Conservation (phyloP, 371 early-diverging fungal genomes). For the Astathelohania contejeani region DNA sequence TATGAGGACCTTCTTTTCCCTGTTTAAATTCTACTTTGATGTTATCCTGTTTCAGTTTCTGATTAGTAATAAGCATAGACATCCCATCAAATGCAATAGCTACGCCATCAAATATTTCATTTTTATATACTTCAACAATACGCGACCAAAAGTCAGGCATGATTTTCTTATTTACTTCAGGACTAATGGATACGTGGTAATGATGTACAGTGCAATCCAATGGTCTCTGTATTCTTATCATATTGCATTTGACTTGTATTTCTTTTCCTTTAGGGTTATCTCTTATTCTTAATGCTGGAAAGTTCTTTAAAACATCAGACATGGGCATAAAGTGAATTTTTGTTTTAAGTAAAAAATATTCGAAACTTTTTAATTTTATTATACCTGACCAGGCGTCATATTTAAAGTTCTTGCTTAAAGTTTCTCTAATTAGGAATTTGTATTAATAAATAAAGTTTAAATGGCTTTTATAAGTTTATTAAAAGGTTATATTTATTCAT, state of each 20-base stretch:
- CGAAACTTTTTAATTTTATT: too few species aligned
- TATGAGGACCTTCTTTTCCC: background rate
- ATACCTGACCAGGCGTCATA: too few species aligned
- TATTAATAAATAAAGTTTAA: too few species aligned
- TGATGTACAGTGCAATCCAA: constrained; percentile 1
- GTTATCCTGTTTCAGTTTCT: constrained; percentile 11
- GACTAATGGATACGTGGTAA: constrained; percentile 21
- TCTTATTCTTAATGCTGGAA: too few species aligned
- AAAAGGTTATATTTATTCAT: too few species aligned
- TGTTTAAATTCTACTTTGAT: constrained; percentile 8
- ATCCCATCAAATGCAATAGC: constrained; percentile 27
- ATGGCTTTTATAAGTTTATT: too few species aligned
- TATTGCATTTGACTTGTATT: background rate
- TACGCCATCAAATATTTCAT: background rate
- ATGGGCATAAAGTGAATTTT: too few species aligned
- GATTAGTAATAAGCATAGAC: constrained; percentile 12
- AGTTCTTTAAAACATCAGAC: too few species aligned
- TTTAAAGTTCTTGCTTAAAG: too few species aligned
- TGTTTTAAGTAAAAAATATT: too few species aligned
- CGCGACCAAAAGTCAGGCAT: constrained; percentile 1
- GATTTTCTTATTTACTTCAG: constrained; percentile 22
- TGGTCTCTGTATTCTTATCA: background rate
- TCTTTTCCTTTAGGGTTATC: too few species aligned
- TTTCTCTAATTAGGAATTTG: too few species aligned
- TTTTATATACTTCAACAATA: constrained; percentile 2